These are phyloP conservation scores for Tetrahymena elliotti DNA, from an alignment of 73 alveolate genomes.

Conservation along the genomic window DNA sequence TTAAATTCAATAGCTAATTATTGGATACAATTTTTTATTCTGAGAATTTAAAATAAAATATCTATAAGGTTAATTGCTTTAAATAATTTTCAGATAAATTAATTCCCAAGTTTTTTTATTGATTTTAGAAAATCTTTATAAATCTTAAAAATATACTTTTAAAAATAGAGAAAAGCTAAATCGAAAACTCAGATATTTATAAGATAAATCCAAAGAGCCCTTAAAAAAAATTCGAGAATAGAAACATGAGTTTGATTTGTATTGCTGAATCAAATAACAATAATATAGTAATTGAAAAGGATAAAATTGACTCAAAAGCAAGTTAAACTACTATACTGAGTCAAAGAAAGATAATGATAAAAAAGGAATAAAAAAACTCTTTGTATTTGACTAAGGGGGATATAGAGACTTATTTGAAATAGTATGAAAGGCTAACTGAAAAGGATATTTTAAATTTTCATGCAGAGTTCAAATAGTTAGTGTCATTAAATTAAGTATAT, in stretches of 20 bases:
- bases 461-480: background rate
- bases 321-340: background rate
- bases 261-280: background rate
- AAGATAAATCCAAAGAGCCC: background rate
- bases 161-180: background rate
- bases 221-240: background rate
- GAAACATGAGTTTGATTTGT: background rate
- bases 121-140: too few species aligned
- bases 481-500: background rate
- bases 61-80: background rate
- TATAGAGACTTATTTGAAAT: background rate
- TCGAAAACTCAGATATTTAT: background rate
- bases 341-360: background rate
- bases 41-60: too few species aligned
- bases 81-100: too few species aligned
- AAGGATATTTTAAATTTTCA: background rate
- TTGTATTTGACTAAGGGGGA: background rate
- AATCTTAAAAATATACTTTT: too few species aligned
- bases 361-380: background rate
- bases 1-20: too few species aligned
- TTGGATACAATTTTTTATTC: too few species aligned
- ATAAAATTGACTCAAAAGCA: background rate
- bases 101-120: too few species aligned
- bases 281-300: background rate
- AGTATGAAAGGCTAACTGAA: background rate